These are phyloP conservation scores for Closterium sp. DNA, from an alignment of 139 green algal species.

Conservation along the genomic window DNA sequence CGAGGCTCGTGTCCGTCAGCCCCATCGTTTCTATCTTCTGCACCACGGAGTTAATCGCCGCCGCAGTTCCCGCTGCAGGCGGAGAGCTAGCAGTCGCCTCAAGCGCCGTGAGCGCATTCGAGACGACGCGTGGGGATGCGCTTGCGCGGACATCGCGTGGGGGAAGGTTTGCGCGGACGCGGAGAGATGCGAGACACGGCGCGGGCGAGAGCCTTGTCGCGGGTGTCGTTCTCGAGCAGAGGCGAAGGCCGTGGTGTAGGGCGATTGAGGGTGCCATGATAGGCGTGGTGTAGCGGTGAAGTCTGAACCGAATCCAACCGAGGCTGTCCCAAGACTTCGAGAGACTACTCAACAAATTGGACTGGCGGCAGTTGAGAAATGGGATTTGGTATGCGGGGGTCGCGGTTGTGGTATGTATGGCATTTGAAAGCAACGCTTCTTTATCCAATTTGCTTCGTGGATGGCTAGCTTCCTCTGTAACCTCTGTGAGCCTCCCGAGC, in stretches of 20 bases:
- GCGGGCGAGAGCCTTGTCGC: not conserved
- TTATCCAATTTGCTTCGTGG: not conserved
- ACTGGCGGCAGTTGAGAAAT: not conserved
- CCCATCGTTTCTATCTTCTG: slow-evolving; percentile 33
- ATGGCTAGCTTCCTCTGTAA: not conserved
- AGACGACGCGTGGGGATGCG: not conserved
- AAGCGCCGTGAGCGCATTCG: not conserved
- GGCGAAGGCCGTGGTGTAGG: not conserved
- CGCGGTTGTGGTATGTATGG: not conserved
- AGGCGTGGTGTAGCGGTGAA: no score
- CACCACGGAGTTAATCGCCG: slow-evolving; percentile 4
- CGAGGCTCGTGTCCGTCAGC: slow-evolving; percentile 23
- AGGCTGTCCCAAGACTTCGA: not conserved
- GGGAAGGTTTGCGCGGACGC: not conserved
- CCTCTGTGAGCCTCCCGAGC: no score
- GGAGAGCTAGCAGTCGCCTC: not conserved
- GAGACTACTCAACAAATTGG: not conserved
- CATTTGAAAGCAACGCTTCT: not conserved
- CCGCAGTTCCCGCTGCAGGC: not conserved
- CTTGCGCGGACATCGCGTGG: not conserved
- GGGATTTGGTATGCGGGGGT: no score
- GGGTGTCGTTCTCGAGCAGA: not conserved
- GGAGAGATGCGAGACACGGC: not conserved
- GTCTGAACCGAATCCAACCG: not conserved
- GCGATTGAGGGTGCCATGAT: not conserved